Evolutionary conservation across 805 yeast species (phyloP).

Genomic region (Saturnispora sanitii): DNA sequence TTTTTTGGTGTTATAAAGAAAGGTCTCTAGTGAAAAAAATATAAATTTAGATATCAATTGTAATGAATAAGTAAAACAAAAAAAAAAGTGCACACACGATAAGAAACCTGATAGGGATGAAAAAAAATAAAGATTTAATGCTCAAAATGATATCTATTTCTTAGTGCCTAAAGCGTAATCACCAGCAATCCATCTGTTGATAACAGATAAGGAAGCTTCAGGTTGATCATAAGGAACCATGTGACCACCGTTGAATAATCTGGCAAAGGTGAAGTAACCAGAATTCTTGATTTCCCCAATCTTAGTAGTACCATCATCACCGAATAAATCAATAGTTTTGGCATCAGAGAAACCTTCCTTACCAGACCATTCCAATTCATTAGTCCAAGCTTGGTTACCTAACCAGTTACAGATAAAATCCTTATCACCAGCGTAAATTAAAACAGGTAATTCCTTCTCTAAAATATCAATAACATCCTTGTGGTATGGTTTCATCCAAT

Average conservation of each 20-base stretch:
- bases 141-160: neutral
- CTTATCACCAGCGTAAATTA: slow-evolving; percentile 90
- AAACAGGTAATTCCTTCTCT: slow-evolving; percentile 63
- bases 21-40: neutral
- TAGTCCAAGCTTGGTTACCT: slow-evolving; percentile 80
- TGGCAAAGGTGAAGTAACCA: slow-evolving; percentile 62
- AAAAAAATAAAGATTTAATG: neutral
- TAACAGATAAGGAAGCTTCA: slow-evolving; percentile 55
- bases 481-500: slow-evolving; percentile 58
- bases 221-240: slow-evolving; percentile 92
- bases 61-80: neutral
- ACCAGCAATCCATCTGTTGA: slow-evolving; percentile 67
- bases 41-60: neutral
- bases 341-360: slow-evolving; percentile 21
- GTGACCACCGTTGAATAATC: slow-evolving; percentile 79
- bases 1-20: neutral
- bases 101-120: neutral
- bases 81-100: neutral
- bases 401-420: slow-evolving; percentile 91
- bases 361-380: slow-evolving; percentile 56
- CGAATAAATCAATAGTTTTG: slow-evolving; percentile 17
- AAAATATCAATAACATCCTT: slow-evolving; percentile 47
- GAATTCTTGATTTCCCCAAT: slow-evolving; percentile 71
- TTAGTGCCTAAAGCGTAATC: slow-evolving; percentile 31
- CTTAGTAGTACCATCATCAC: slow-evolving; percentile 27